A percentile compares a stretch with the other conserved stretches of the same genome.
Evolutionary conservation across 208 protist genomes (phyloP).

Genomic region (Willaertia magna): DNA sequence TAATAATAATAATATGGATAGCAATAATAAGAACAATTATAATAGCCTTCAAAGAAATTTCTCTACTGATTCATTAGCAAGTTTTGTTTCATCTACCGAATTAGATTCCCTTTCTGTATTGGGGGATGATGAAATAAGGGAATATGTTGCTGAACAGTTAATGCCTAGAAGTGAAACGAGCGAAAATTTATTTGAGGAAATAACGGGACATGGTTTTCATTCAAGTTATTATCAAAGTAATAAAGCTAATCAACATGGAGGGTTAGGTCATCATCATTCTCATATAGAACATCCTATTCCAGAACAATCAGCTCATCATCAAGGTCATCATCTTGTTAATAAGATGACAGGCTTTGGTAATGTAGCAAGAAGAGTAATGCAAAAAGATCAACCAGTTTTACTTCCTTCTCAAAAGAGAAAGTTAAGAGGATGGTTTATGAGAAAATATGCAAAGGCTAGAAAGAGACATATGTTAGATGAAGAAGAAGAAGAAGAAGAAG

Average conservation of each 20-base stretch:
- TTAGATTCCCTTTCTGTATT: background rate
- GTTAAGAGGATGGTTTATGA: background rate
- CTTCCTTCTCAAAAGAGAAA: background rate
- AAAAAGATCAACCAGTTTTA: background rate
- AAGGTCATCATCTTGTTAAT: background rate
- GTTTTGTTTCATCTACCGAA: background rate
- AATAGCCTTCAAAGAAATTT: background rate
- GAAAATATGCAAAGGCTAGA: background rate
- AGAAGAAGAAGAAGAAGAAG: background rate
- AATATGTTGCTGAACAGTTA: background rate
- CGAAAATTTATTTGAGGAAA: no score
- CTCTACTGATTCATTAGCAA: background rate
- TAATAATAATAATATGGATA: background rate
- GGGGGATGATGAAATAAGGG: background rate
- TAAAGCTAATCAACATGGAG: no score
- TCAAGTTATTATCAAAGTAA: no score
- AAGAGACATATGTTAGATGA: background rate
- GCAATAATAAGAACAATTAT: background rate
- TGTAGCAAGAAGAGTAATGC: background rate
- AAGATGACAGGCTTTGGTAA: background rate
- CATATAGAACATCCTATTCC: no score
- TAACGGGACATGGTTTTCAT: background rate
- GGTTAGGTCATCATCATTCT: background rate
- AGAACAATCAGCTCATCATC: background rate
- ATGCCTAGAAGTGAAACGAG: background rate